A percentile compares a stretch with the other conserved stretches of the same genome.
Evolutionary conservation across 805 yeast species (phyloP).

Genomic region (Candida argentea): DNA sequence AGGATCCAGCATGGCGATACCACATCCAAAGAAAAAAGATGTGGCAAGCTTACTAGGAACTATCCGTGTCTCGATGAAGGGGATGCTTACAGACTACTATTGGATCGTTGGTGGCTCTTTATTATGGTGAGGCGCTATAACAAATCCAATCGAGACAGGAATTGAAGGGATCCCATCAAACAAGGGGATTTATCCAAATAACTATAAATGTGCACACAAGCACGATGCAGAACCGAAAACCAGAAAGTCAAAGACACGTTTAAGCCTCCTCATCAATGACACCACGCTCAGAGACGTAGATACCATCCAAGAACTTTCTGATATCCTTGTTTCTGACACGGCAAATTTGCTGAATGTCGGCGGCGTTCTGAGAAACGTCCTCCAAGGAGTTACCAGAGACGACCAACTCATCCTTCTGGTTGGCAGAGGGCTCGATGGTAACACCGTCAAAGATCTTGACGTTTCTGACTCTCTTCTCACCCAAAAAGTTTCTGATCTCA

Average conservation of each 20-base stretch:
- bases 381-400: conserved; percentile 93
- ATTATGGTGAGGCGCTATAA: conserved; percentile 31
- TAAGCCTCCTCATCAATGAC: conserved; percentile 59
- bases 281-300: conserved; percentile 96
- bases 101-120: conserved; percentile 40
- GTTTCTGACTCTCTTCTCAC: conserved; percentile 95
- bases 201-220: background rate
- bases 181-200: conserved; percentile 14
- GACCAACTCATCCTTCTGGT: conserved; percentile 90
- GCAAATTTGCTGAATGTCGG: conserved; percentile 96
- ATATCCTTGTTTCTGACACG: conserved; percentile 99
- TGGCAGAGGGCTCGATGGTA: conserved; percentile 65
- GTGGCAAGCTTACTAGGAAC: conserved; percentile 4
- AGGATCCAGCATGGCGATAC: background rate
- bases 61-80: conserved; percentile 10
- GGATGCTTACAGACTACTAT: no score
- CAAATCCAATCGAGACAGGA: conserved; percentile 20
- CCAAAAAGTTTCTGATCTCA: conserved; percentile 99
- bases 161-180: no score
- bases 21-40: background rate
- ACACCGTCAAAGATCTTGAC: conserved; percentile 88
- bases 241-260: conserved; percentile 3
- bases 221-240: no score
- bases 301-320: conserved; percentile 99
- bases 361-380: conserved; percentile 96